These are phyloP conservation scores for Canariomyces notabilis DNA, from an alignment of 2,329 filamentous ascomycete genomes.

Conservation along the genomic window DNA sequence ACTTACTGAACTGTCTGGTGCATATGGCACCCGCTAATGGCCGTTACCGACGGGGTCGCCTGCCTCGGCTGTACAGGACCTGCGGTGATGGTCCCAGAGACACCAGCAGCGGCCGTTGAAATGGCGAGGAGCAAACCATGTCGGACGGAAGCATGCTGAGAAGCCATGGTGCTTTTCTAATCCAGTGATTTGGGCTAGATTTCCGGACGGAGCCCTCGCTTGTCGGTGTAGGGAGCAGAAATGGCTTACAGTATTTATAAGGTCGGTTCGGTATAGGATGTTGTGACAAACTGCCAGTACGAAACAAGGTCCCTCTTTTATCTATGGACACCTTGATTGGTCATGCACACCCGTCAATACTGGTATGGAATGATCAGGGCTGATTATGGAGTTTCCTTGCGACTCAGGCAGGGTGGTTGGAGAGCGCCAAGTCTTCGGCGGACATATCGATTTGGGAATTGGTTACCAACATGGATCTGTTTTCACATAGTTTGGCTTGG, in stretches of 20 bases:
- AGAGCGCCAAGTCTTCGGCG: too few relatives aligned
- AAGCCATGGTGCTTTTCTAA: not conserved
- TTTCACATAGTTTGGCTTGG: too few relatives aligned
- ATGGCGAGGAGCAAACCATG: not conserved
- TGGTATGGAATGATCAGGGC: too few relatives aligned
- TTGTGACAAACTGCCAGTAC: not conserved
- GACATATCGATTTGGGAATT: too few relatives aligned
- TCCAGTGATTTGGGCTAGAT: not conserved
- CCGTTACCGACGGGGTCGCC: not conserved
- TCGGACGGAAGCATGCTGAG: not conserved
- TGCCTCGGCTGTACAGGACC: not conserved
- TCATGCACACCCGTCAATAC: not conserved
- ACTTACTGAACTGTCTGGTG: not conserved
- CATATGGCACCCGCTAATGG: not conserved
- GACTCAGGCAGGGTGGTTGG: too few relatives aligned
- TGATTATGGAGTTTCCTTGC: too few relatives aligned
- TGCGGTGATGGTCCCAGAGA: not conserved
- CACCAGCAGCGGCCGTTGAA: not conserved
- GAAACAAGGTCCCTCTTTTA: not conserved
- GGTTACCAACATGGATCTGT: too few relatives aligned
- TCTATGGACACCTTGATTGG: not conserved
- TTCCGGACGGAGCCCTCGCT: not conserved
- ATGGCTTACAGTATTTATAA: not conserved
- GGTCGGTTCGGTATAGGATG: not conserved
- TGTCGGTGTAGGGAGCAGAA: too few relatives aligned